Conservation (phyloP, 2,329 filamentous ascomycete genomes). For the Fusarium nelsonii region DNA sequence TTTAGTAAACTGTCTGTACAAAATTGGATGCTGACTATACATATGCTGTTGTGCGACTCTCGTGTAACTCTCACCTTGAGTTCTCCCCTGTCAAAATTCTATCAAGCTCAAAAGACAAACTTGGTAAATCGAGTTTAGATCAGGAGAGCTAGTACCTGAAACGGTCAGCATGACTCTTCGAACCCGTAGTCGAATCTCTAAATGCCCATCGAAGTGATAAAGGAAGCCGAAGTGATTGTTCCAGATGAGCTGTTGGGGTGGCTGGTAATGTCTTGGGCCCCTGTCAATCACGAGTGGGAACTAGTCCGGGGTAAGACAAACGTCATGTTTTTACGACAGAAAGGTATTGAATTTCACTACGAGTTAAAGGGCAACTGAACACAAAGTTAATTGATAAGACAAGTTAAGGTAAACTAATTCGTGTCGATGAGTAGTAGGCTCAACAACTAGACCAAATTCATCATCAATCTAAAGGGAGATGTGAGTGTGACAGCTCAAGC, state of each 20-base stretch:
- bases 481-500: slow-evolving; percentile 9
- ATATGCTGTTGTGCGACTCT: background rate
- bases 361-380: background rate
- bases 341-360: too few species aligned
- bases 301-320: background rate
- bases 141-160: slow-evolving; percentile 7
- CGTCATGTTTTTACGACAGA: slow-evolving; percentile 1
- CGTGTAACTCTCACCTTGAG: background rate
- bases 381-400: background rate
- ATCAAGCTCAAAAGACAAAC: background rate
- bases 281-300: slow-evolving; percentile 1
- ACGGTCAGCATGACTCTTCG: background rate
- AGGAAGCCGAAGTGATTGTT: slow-evolving; percentile 5
- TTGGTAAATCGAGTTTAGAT: background rate
- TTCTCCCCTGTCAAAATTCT: background rate
- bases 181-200: background rate
- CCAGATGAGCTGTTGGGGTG: slow-evolving; percentile 15
- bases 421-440: background rate
- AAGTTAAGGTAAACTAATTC: too few species aligned
- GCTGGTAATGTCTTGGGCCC: slow-evolving; percentile 30
- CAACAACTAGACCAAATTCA: background rate
- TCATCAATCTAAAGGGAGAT: background rate
- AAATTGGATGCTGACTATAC: background rate
- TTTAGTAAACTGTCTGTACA: background rate
- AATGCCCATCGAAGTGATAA: background rate